Base-by-base conservation (phyloP, 352 stramenopile genomes). In the Phytophthora foliorum region DNA sequence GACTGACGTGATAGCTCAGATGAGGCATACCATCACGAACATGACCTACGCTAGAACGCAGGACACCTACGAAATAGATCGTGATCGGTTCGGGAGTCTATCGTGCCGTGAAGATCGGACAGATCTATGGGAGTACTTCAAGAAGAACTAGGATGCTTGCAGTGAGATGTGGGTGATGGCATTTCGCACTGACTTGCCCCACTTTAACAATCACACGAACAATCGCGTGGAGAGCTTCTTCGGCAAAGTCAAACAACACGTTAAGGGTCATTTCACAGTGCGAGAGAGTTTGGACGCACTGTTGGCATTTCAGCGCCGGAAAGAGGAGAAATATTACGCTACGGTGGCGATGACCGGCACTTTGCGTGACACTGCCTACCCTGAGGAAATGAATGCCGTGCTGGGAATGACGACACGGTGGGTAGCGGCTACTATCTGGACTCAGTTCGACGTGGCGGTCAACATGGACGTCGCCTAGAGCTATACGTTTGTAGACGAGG, bases 141-240 rank as follows among this genome's bases (percentile, higher is more conserved):
- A 21, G 7, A 27, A 29, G 1, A 69, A 69, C 10, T 69, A 44
- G 61, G 14, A 69, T 34, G 5, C 16, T 6, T 51, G 44, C n/a
- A 4, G 6, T 7, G 61, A 63, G 0, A 69, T 69, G 51, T 68
- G 52, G 61, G 51, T 69, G 31, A 57, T 57, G 44, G 11, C 41
- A 5, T 46, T 41, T 38, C 61, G 61, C 10, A 27, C 45, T n/a
- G 34, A 49, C 16, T 21, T 69, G 2, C 60, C 42, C 1, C 44
- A 62, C 42, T 57, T 62, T 17, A 21, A 16, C 13, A 63, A 69
- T n/a, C 41, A 67, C 32, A 57, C 32, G 0, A 69, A 57, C 42
- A 57, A 62, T 7, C 32, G 42, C 6, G 50, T 69, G 2, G 51
- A 69, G 51, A 69, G 44, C 10, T 24, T 56, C 0, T 69, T 62